Conservation (phyloP, 1,284 basidiomycete genomes). For the Fomes fomentarius region DNA sequence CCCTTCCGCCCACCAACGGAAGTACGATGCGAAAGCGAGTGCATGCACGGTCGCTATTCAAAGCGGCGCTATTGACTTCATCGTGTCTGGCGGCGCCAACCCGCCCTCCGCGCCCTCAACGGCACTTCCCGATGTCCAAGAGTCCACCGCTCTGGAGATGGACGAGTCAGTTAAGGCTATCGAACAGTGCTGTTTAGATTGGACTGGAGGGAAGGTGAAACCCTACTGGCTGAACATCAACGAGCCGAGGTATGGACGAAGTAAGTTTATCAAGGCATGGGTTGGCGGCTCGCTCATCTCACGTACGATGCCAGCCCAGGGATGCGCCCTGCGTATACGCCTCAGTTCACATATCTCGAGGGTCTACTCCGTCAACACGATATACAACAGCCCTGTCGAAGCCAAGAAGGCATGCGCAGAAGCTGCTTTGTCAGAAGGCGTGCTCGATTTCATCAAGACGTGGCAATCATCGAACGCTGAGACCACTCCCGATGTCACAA, state of each 20-base stretch:
- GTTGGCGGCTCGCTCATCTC: background rate
- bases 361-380: conserved; percentile 52
- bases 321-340: conserved; percentile 57
- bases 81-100: conserved; percentile 40
- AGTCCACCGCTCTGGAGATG: conserved; percentile 4
- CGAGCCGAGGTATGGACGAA: conserved; percentile 46
- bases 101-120: conserved; percentile 3
- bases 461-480: conserved; percentile 50
- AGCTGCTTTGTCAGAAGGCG: conserved; percentile 50
- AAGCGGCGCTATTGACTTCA: conserved; percentile 61
- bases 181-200: conserved; percentile 52
- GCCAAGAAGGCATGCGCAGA: conserved; percentile 58
- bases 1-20: conserved; percentile 42
- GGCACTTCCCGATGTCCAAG: conserved; percentile 15
- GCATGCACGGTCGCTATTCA: conserved; percentile 57
- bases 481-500: conserved; percentile 13
- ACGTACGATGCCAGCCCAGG: conserved; percentile 42
- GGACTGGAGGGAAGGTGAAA: conserved; percentile 49
- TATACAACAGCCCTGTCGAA: conserved; percentile 40
- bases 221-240: conserved; percentile 55
- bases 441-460: conserved; percentile 57
- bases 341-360: conserved; percentile 49
- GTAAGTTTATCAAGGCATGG: conserved; percentile 37
- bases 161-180: conserved; percentile 43
- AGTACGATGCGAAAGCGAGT: conserved; percentile 48